These are phyloP conservation scores for Bifiguratus adelaidae DNA, from an alignment of 192 early-diverging fungal species.

Conservation along the genomic window DNA sequence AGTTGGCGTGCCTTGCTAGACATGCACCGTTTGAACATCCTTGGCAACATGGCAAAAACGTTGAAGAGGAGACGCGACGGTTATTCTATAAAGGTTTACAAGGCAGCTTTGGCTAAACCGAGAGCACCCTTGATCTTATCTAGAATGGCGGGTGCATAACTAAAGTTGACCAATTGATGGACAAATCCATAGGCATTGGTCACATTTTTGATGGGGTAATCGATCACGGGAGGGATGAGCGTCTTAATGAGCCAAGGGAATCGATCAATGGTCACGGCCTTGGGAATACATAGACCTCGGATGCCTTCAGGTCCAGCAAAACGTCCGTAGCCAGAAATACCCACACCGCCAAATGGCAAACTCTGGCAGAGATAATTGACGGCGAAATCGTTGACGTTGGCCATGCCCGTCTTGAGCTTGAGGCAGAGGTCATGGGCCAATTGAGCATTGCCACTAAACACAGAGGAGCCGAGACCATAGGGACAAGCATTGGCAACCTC, in stretches of 20 bases:
- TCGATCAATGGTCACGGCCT: slow-evolving; percentile 63
- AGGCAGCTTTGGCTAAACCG: slow-evolving; percentile 34
- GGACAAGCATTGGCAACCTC: slow-evolving; percentile 52
- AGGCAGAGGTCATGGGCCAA: slow-evolving; percentile 50
- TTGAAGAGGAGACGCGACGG: too few species aligned
- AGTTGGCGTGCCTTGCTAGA: too few species aligned
- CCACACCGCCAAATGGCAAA: slow-evolving; percentile 76
- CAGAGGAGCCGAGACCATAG: slow-evolving; percentile 69
- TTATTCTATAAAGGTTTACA: too few species aligned
- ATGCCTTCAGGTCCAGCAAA: slow-evolving; percentile 66
- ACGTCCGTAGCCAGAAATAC: slow-evolving; percentile 66
- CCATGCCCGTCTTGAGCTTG: slow-evolving; percentile 60
- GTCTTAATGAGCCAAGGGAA: slow-evolving; percentile 56
- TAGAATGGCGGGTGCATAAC: slow-evolving; percentile 34
- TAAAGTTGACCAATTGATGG: slow-evolving; percentile 38
- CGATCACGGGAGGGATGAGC: slow-evolving; percentile 60
- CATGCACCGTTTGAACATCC: too few species aligned
- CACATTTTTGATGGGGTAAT: slow-evolving; percentile 57
- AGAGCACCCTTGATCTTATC: slow-evolving; percentile 37
- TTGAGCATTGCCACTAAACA: slow-evolving; percentile 61
- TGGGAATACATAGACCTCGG: slow-evolving; percentile 55
- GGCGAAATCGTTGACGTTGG: slow-evolving; percentile 82
- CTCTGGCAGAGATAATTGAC: slow-evolving; percentile 77
- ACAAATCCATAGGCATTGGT: slow-evolving; percentile 43
- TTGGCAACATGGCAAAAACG: too few species aligned